These are phyloP conservation scores for Naganishia friedmannii DNA, from an alignment of 768 basidiomycete species.

Conservation along the genomic window DNA sequence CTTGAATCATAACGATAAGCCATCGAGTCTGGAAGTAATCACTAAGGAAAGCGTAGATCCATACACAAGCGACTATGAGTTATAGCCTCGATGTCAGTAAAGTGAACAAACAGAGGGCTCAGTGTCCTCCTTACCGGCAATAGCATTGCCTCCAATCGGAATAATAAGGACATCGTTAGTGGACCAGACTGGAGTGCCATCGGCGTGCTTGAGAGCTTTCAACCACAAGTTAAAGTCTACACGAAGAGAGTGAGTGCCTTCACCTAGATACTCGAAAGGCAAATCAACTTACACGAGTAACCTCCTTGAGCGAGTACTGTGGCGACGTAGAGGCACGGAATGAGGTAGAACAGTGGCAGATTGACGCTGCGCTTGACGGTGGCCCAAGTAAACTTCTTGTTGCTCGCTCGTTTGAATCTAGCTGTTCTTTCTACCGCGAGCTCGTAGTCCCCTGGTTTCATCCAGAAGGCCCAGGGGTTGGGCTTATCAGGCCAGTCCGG, in stretches of 20 bases:
- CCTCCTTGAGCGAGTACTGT: constrained; percentile 40
- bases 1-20: constrained; percentile 40
- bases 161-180: constrained; percentile 31
- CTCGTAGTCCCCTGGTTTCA: constrained; percentile 34
- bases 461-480: constrained; percentile 44
- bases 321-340: constrained; percentile 40
- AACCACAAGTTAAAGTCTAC: constrained; percentile 46
- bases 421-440: constrained; percentile 37
- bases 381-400: constrained; percentile 39
- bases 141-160: constrained; percentile 29
- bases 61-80: constrained; percentile 39
- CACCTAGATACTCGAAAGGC: not conserved
- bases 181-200: constrained; percentile 28
- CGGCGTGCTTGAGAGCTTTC: constrained; percentile 35
- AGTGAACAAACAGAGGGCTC: not conserved
- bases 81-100: constrained; percentile 3
- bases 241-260: not conserved
- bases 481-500: constrained; percentile 34
- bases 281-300: constrained; percentile 36
- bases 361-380: constrained; percentile 39
- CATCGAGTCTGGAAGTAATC: constrained; percentile 44
- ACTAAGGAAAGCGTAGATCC: constrained; percentile 39
- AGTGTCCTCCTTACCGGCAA: not conserved
- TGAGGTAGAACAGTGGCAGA: constrained; percentile 41
- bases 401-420: constrained; percentile 39